Percentiles rank a stretch among this genome's conserved stretches.
Conservation (phyloP, 257 asterid species). For the Ehretia macrophylla region DNA sequence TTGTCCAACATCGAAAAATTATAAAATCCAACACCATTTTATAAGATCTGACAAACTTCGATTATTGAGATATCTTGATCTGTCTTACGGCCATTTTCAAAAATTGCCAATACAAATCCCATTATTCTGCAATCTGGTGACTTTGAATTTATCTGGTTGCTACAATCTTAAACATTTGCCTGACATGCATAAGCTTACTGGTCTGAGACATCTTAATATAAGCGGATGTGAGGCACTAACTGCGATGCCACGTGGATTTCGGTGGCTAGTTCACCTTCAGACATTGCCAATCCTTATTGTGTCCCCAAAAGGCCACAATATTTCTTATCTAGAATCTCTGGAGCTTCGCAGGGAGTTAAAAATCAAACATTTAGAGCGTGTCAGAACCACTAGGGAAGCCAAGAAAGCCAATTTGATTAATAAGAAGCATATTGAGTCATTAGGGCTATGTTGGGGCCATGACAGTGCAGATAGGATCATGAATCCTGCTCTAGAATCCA, state of each 20-base stretch:
- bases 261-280: conserved; percentile 18
- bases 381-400: conserved; percentile 20
- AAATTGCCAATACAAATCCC: conserved; percentile 9
- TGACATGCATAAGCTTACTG: conserved; percentile 13
- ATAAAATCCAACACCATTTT: too few species aligned
- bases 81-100: conserved; percentile 10
- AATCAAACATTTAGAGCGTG: conserved; percentile 22
- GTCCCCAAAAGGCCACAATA: conserved; percentile 5
- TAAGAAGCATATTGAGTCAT: conserved; percentile 14
- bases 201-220: conserved; percentile 27
- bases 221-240: conserved; percentile 13
- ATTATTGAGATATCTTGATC: conserved; percentile 20
- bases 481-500: conserved; percentile 2
- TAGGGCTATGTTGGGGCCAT: conserved; percentile 20
- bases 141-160: conserved; percentile 18
- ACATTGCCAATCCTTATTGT: conserved; percentile 24
- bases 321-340: conserved; percentile 16
- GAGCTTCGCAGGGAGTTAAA: conserved; percentile 21
- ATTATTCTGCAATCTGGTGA: conserved; percentile 14
- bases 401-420: conserved; percentile 11
- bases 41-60: not conserved
- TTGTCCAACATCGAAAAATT: too few species aligned
- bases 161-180: conserved; percentile 21
- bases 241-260: not conserved
- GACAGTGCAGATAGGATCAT: not conserved